These are phyloP conservation scores for Chlamydomonas urium DNA, from an alignment of 139 green algal genomes.

Conservation along the genomic window DNA sequence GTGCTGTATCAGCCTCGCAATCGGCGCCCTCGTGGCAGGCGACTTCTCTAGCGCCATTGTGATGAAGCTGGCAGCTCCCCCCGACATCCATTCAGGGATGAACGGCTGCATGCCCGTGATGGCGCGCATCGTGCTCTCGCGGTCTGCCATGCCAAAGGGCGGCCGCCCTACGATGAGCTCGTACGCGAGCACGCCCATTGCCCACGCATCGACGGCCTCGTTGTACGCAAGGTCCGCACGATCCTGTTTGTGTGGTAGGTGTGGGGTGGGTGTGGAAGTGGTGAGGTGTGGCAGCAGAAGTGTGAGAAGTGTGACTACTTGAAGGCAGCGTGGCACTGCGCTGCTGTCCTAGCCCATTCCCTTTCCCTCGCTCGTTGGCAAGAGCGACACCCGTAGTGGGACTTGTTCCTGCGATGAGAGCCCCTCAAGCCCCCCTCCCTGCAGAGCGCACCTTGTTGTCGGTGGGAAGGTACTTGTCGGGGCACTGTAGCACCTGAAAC, in stretches of 20 bases:
- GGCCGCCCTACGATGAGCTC: slow-evolving; percentile 72
- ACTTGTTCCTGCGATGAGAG: no score
- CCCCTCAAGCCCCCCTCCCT: no score
- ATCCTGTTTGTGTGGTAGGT: slow-evolving; percentile 66
- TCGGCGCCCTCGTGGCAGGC: slow-evolving; percentile 13
- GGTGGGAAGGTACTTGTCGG: slow-evolving; percentile 64
- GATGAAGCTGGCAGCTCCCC: slow-evolving; percentile 53
- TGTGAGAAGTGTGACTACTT: no score
- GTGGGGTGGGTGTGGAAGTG: slow-evolving; percentile 48
- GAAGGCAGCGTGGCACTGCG: no score
- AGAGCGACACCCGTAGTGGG: no score
- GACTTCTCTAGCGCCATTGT: slow-evolving; percentile 52
- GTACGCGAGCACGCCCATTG: slow-evolving; percentile 74
- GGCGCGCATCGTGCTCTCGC: slow-evolving; percentile 48
- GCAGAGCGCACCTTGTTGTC: slow-evolving; percentile 71
- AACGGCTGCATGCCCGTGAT: slow-evolving; percentile 42
- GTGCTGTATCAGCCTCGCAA: slow-evolving; percentile 45
- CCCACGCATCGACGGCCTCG: slow-evolving; percentile 69
- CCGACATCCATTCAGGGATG: slow-evolving; percentile 51
- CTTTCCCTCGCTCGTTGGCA: no score
- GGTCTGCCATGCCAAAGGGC: slow-evolving; percentile 65
- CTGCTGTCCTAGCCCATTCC: no score
- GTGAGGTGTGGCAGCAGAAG: no score
- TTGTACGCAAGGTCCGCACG: slow-evolving; percentile 62
- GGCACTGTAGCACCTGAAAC: slow-evolving; percentile 45